These are phyloP conservation scores for Periconia sp. DNA, from an alignment of 2,329 filamentous ascomycete species.

Conservation along the genomic window DNA sequence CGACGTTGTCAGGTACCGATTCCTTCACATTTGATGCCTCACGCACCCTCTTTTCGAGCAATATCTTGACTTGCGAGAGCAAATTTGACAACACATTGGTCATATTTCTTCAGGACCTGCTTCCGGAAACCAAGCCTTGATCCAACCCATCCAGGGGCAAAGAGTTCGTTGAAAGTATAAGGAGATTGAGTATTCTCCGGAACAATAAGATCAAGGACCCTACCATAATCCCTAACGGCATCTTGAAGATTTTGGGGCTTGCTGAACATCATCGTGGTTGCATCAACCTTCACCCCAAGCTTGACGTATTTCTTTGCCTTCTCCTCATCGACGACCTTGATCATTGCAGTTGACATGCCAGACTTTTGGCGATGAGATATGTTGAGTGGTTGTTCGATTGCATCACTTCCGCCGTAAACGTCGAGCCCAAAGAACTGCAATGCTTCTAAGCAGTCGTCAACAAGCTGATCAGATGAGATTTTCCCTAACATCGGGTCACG, in stretches of 20 bases:
- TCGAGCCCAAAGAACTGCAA: no score
- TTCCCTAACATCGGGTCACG: no score
- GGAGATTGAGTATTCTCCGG: not conserved
- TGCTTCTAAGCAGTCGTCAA: no score
- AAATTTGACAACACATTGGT: not conserved
- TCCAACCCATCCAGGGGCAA: not conserved
- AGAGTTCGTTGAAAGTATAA: no score
- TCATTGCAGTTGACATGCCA: not conserved
- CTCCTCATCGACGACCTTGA: not conserved
- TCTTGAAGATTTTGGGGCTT: not conserved
- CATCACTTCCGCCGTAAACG: not conserved
- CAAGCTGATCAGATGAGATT: no score
- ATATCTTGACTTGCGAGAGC: not conserved
- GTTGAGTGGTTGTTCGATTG: not conserved
- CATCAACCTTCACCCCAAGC: not conserved
- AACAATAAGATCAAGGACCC: not conserved
- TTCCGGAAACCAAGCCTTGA: not conserved
- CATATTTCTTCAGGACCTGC: not conserved
- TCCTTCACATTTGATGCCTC: constrained; percentile 27
- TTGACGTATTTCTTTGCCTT: not conserved
- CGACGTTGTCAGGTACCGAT: constrained; percentile 32
- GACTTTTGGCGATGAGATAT: not conserved
- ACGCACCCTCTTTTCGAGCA: not conserved
- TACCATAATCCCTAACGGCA: constrained; percentile 1
- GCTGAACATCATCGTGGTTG: not conserved